Percentiles rank a stretch among this genome's conserved stretches.
phyloP scores from a whole-genome alignment of 108 stramenopile species.

The Cyclotella sp. region DNA sequence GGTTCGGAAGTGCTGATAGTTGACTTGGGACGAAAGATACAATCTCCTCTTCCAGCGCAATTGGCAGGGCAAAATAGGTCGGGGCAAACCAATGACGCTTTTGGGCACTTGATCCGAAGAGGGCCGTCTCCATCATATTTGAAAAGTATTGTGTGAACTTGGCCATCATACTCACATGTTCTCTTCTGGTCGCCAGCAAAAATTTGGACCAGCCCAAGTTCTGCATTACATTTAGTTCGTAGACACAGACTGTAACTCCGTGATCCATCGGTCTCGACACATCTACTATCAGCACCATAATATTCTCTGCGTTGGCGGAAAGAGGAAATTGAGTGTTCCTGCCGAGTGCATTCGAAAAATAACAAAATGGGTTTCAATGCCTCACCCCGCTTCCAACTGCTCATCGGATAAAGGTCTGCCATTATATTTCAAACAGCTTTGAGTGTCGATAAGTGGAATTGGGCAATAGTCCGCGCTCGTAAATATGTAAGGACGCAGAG shows the following conservation, averaged over 20 bases:
- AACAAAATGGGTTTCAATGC: neutral
- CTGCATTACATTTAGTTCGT: slow-evolving; percentile 40
- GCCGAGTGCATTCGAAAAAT: neutral
- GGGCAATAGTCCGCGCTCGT: slow-evolving; percentile 54
- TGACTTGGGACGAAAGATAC: slow-evolving; percentile 23
- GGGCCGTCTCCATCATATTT: slow-evolving; percentile 19
- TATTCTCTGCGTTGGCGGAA: slow-evolving; percentile 19
- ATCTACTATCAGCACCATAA: slow-evolving; percentile 41
- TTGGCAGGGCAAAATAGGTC: slow-evolving; percentile 48
- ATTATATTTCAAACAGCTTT: slow-evolving; percentile 45
- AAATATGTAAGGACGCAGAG: slow-evolving; percentile 44
- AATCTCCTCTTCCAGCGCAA: slow-evolving; percentile 55
- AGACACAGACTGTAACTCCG: slow-evolving; percentile 47
- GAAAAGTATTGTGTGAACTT: slow-evolving; percentile 36
- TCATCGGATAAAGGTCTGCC: slow-evolving; percentile 30
- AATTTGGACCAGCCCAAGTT: slow-evolving; percentile 31
- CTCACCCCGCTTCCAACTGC: slow-evolving; percentile 28
- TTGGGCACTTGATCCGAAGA: slow-evolving; percentile 54
- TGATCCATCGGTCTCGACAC: slow-evolving; percentile 52
- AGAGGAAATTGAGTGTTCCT: neutral
- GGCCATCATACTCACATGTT: slow-evolving; percentile 51
- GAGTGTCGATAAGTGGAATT: slow-evolving; percentile 38
- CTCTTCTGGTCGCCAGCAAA: slow-evolving; percentile 29
- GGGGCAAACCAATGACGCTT: slow-evolving; percentile 52
- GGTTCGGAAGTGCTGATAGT: slow-evolving; percentile 13